These are phyloP conservation scores for Pseudozyma pruni DNA, from an alignment of 1,284 basidiomycete species.

Conservation along the genomic window DNA sequence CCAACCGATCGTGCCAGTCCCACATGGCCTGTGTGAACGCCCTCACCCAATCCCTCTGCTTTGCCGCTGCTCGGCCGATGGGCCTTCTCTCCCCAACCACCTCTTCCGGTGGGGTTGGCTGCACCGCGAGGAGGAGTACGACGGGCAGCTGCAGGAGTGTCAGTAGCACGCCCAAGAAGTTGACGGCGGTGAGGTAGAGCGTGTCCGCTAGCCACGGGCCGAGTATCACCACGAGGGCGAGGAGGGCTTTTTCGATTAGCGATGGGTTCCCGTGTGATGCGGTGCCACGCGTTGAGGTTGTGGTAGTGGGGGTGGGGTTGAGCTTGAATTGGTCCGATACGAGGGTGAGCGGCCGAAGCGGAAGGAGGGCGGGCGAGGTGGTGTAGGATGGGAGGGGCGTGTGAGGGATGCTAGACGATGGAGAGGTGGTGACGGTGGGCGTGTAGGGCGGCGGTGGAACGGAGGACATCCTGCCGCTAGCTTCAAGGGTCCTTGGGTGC, in stretches of 20 bases:
- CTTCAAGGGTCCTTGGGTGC: too few species aligned
- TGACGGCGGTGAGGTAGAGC: not conserved
- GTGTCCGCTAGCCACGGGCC: not conserved
- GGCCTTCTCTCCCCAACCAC: not conserved
- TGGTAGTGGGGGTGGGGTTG: too few species aligned
- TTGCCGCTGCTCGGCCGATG: not conserved
- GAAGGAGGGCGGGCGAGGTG: slow-evolving; percentile 4
- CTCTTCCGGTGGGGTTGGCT: not conserved
- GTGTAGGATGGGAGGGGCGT: slow-evolving; percentile 13
- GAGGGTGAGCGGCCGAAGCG: not conserved
- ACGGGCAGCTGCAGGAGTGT: slow-evolving; percentile 14
- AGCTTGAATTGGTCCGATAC: too few species aligned
- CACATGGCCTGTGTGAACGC: slow-evolving; percentile 15
- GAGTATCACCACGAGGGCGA: not conserved
- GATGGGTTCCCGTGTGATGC: not conserved
- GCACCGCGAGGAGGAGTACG: not conserved
- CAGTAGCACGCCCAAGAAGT: slow-evolving; percentile 5
- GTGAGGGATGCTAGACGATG: not conserved
- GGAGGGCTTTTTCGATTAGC: too few species aligned
- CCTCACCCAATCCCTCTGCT: not conserved
- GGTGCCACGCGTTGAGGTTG: too few species aligned
- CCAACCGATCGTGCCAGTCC: slow-evolving; percentile 36
- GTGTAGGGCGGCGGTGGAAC: not conserved
- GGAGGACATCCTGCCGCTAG: too few species aligned
- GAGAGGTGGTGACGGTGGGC: not conserved